Percentiles rank a stretch among this genome's conserved stretches.
These are phyloP conservation scores for Candida orba DNA, from an alignment of 805 yeast species.

Conservation along the genomic window DNA sequence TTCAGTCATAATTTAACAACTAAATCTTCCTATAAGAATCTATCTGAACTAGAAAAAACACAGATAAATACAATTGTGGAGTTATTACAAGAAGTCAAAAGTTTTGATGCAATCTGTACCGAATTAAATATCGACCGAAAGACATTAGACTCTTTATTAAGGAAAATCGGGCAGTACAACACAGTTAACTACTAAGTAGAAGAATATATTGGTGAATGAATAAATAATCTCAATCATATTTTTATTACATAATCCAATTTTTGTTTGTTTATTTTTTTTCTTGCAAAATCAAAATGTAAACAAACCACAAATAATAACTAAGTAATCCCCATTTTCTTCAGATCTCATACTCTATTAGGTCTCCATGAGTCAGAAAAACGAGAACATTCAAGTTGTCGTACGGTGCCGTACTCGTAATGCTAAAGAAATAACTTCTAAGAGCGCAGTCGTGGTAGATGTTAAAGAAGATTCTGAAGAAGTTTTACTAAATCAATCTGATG, in stretches of 20 bases:
- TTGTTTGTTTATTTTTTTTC: too few relatives aligned
- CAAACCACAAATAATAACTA: background rate
- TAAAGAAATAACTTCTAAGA: slow-evolving; percentile 49
- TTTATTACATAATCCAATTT: too few relatives aligned
- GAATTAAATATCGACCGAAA: slow-evolving; percentile 48
- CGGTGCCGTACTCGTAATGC: slow-evolving; percentile 57
- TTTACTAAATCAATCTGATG: slow-evolving; percentile 36
- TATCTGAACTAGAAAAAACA: slow-evolving; percentile 13
- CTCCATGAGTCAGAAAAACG: slow-evolving; percentile 24
- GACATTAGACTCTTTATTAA: slow-evolving; percentile 46
- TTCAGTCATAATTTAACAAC: slow-evolving; percentile 1
- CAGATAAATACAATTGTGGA: slow-evolving; percentile 17
- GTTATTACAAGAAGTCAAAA: slow-evolving; percentile 45
- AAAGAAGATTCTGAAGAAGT: slow-evolving; percentile 42
- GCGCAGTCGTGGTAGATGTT: slow-evolving; percentile 54
- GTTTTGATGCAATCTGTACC: slow-evolving; percentile 64
- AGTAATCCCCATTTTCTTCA: too few relatives aligned
- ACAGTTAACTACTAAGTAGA: slow-evolving; percentile 35
- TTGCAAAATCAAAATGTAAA: background rate
- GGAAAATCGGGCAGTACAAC: slow-evolving; percentile 43
- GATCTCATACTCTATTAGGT: too few relatives aligned
- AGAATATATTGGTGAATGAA: too few relatives aligned
- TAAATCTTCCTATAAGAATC: slow-evolving; percentile 1
- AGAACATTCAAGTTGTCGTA: slow-evolving; percentile 55
- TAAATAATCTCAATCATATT: too few relatives aligned